Conservation (phyloP, 2,329 filamentous ascomycete species). For the Colletotrichum costaricense region DNA sequence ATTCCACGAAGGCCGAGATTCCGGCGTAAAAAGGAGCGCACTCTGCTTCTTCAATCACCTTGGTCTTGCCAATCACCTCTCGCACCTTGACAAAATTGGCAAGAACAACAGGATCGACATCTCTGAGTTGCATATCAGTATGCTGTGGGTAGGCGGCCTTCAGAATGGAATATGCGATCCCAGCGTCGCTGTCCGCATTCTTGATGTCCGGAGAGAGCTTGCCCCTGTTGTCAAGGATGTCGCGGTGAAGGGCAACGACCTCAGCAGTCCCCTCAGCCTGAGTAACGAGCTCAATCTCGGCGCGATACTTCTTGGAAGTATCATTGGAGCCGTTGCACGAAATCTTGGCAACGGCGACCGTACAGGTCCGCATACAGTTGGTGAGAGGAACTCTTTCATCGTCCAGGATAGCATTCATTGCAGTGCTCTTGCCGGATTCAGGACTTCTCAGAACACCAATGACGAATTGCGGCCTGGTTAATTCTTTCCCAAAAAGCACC, state of each 20-base stretch:
- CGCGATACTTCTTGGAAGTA: slow-evolving; percentile 54
- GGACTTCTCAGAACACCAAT: no score
- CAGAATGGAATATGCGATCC: slow-evolving; percentile 54
- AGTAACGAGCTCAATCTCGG: slow-evolving; percentile 69
- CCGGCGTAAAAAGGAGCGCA: slow-evolving; percentile 1
- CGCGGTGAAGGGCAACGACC: slow-evolving; percentile 58
- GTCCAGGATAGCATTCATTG: slow-evolving; percentile 64
- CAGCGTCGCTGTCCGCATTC: slow-evolving; percentile 56
- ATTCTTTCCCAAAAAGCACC: no score
- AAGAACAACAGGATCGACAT: neutral
- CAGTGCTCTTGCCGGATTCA: no score
- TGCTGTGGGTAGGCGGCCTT: slow-evolving; percentile 56
- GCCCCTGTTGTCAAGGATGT: slow-evolving; percentile 56
- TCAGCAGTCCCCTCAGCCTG: slow-evolving; percentile 64
- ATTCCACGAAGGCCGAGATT: slow-evolving; percentile 22
- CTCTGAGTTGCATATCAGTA: slow-evolving; percentile 22
- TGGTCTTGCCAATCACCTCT: neutral
- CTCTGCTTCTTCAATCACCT: neutral
- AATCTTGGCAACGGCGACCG: slow-evolving; percentile 70
- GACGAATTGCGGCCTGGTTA: no score
- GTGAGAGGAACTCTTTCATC: slow-evolving; percentile 62
- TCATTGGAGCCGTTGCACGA: slow-evolving; percentile 62
- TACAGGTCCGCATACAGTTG: slow-evolving; percentile 69
- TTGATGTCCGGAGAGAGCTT: slow-evolving; percentile 48
- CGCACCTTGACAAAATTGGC: neutral